Evolutionary conservation across 2,329 filamentous ascomycete species (phyloP).

Genomic region (Alternaria sp.): DNA sequence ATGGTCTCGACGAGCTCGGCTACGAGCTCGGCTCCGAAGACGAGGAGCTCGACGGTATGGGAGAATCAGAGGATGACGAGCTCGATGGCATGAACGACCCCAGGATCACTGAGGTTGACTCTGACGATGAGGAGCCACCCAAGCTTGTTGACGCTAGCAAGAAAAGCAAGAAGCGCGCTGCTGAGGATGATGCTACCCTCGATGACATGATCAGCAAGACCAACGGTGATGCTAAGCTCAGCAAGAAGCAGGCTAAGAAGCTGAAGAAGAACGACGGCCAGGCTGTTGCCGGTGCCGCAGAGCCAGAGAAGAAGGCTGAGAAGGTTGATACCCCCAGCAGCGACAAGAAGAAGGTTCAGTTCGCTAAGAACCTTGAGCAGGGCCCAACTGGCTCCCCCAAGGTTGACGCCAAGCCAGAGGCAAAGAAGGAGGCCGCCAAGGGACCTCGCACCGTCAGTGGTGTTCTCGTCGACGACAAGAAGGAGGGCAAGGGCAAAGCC

Average conservation of each 20-base stretch:
- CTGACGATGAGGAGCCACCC: constrained; percentile 73
- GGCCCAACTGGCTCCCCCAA: constrained; percentile 73
- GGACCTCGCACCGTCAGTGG: constrained; percentile 80
- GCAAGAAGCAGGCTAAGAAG: constrained; percentile 98
- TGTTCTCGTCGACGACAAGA: constrained; percentile 94
- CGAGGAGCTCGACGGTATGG: constrained; percentile 70
- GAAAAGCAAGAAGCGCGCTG: constrained; percentile 89
- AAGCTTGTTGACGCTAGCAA: constrained; percentile 57
- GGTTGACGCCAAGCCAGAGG: constrained; percentile 51
- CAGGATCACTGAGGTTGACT: constrained; percentile 82
- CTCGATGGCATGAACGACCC: constrained; percentile 73
- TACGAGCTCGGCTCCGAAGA: constrained; percentile 83
- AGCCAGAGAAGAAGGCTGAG: constrained; percentile 60
- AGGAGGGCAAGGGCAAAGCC: constrained; percentile 80
- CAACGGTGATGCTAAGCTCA: constrained; percentile 75
- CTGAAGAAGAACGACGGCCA: constrained; percentile 98
- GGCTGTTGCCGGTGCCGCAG: constrained; percentile 65
- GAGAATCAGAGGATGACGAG: constrained; percentile 56
- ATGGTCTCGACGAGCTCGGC: constrained; percentile 67
- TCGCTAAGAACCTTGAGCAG: constrained; percentile 98
- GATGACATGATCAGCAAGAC: constrained; percentile 85
- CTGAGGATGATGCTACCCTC: constrained; percentile 66
- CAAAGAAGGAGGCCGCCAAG: constrained; percentile 61
- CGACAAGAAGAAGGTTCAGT: constrained; percentile 90
- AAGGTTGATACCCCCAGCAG: constrained; percentile 57